phyloP scores from a whole-genome alignment of 1,284 basidiomycete genomes.

The Ceratobasidium sp. region DNA sequence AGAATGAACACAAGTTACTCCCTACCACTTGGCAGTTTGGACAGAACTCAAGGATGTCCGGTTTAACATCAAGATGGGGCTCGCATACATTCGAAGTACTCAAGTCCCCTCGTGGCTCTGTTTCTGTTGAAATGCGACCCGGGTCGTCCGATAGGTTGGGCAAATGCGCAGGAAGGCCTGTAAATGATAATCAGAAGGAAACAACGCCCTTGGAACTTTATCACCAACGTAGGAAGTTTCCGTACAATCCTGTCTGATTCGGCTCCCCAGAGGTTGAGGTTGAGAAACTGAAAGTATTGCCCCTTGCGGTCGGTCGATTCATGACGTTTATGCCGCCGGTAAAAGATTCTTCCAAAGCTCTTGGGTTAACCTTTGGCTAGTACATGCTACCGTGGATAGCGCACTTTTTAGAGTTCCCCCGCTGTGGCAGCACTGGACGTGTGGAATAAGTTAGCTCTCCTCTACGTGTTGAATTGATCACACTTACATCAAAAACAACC shows the following conservation, averaged over 20 bases:
- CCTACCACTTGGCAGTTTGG: conserved; percentile 24
- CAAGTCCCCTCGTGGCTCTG: background rate
- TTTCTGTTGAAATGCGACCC: no score
- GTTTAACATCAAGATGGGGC: background rate
- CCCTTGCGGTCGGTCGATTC: no score
- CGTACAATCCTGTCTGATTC: no score
- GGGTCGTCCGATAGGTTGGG: background rate
- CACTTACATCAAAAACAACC: conserved; percentile 35
- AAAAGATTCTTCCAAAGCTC: background rate
- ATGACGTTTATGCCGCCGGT: no score
- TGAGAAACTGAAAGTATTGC: no score
- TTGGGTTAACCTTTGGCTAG: background rate
- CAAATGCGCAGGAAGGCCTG: background rate
- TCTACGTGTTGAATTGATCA: background rate
- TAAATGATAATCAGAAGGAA: background rate
- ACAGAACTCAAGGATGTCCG: background rate
- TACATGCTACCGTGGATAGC: background rate
- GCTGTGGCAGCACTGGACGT: conserved; percentile 33
- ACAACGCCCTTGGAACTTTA: no score
- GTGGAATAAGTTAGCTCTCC: background rate
- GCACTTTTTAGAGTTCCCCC: conserved; percentile 26
- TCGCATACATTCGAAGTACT: background rate
- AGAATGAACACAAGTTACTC: background rate
- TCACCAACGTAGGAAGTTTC: no score
- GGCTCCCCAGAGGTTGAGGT: no score